Evolutionary conservation across 306 rosid genomes (phyloP), one percentile per base, ranked within the genome.

Genomic region (Vicia villosa): DNA sequence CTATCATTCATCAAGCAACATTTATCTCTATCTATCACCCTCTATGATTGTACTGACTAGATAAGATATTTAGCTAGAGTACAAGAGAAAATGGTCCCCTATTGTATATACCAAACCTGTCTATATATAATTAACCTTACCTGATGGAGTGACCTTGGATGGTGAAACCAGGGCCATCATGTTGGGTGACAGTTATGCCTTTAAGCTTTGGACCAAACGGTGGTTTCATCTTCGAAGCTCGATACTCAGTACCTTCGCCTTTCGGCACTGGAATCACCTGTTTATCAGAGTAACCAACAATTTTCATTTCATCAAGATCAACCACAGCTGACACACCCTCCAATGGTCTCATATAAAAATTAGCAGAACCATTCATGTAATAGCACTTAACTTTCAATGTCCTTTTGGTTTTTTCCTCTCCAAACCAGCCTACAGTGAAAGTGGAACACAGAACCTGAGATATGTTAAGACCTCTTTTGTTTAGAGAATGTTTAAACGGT

Each of bases 151-250:
- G 83, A 8, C 68, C 86, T 0, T 75, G 28, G 0, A 71, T 72
- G 19, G 55, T 46, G 63, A 83, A 83, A 5, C 77, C 81, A 8
- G 83, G 83, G 63, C 68, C 81, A n/a, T 4, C 47, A 0, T 38
- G 67, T 56, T 82, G 86, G 1, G 6, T 1, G 3, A 79, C 49
- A 22, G 32, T 34, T 2, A 45, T 4, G 0, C 51, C 78, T 10
- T 76, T 76, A 2, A 80, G 69, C 36, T 41, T 64, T 15, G 84
- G 84, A 51, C 78, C 81, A 21, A 76, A 76, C 1, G 84, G 84
- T 32, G 84, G 84, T 10, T 66, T 80, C 43, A 66, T 17, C 42
- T 71, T 76, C 0, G 81, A 80, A 0, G 36, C 49, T 51, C 78
- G 8, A 24, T 80, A 80, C 51, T 76, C 84, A 6, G 84, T 80